Evolutionary conservation across 345 rosid species (phyloP).

Genomic region (Rhodamnia argentea): DNA sequence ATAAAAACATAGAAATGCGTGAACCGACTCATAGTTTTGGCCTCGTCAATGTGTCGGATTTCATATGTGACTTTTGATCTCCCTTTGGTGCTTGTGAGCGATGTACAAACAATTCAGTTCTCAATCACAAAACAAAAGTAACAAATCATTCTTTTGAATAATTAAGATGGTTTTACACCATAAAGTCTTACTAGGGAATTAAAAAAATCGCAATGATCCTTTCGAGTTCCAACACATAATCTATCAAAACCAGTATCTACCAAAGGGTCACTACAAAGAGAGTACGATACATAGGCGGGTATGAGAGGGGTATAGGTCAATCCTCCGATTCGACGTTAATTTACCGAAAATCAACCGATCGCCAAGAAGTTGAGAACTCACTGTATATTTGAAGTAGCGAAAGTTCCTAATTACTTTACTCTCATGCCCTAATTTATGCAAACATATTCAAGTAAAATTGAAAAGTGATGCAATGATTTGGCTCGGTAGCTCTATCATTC

Average conservation of each 20-base stretch:
- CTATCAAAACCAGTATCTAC: not conserved
- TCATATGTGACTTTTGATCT: not conserved
- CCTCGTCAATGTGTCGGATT: not conserved
- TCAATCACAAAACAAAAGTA: not conserved
- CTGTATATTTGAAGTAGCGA: not conserved
- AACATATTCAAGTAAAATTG: not conserved
- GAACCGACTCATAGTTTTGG: not conserved
- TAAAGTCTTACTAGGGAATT: not conserved
- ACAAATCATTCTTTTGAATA: not conserved
- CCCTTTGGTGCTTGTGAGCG: not conserved
- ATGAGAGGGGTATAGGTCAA: not conserved
- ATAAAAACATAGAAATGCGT: no score
- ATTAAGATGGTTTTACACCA: not conserved
- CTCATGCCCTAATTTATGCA: not conserved
- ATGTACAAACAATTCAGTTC: not conserved
- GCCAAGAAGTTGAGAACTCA: not conserved
- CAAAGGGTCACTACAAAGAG: not conserved
- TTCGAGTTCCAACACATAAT: not conserved
- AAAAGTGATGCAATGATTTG: not conserved
- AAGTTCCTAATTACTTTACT: not conserved
- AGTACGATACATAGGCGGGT: not conserved
- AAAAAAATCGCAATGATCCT: not conserved
- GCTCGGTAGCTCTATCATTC: not conserved
- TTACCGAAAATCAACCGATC: not conserved
- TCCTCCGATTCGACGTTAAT: not conserved